A percentile compares a stretch with the other conserved stretches of the same genome.
These are phyloP conservation scores for Lecanicillium sp. DNA, from an alignment of 2,329 filamentous ascomycete species.

Conservation along the genomic window DNA sequence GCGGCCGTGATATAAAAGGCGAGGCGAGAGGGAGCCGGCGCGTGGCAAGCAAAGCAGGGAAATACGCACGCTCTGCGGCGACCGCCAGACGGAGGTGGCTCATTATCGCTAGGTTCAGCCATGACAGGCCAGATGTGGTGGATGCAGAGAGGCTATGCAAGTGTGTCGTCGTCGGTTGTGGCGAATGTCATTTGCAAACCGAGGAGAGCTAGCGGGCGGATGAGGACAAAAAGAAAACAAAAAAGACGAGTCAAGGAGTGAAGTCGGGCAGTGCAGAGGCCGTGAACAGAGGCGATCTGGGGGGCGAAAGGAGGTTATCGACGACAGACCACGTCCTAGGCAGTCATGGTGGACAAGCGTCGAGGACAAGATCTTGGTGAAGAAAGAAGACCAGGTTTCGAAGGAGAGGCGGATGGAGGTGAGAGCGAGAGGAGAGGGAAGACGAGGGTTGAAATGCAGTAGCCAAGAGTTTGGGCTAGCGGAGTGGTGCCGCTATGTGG, in stretches of 20 bases:
- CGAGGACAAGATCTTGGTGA: background rate
- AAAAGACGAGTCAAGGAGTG: background rate
- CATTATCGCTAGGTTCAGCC: conserved; percentile 18
- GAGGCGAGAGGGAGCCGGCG: background rate
- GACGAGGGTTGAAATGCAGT: conserved; percentile 6
- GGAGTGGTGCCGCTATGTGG: conserved; percentile 1
- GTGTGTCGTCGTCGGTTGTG: background rate
- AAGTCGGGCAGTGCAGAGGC: background rate
- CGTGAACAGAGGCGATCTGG: background rate
- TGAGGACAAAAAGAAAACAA: background rate
- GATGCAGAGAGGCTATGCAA: conserved; percentile 11
- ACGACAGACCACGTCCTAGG: background rate
- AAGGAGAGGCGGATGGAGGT: background rate
- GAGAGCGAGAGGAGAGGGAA: conserved; percentile 1
- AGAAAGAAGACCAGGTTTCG: background rate
- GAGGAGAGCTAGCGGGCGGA: background rate
- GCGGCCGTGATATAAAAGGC: background rate
- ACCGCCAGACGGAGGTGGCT: conserved; percentile 19
- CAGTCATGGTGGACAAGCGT: conserved; percentile 1
- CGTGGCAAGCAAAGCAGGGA: conserved; percentile 7
- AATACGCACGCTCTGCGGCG: conserved; percentile 34
- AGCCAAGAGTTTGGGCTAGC: conserved; percentile 6
- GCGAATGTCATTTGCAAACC: conserved; percentile 7
- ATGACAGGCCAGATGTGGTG: conserved; percentile 12
- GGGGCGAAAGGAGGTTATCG: background rate